phyloP scores from a whole-genome alignment of 2,329 filamentous ascomycete species.

The Coniella lustricola region DNA sequence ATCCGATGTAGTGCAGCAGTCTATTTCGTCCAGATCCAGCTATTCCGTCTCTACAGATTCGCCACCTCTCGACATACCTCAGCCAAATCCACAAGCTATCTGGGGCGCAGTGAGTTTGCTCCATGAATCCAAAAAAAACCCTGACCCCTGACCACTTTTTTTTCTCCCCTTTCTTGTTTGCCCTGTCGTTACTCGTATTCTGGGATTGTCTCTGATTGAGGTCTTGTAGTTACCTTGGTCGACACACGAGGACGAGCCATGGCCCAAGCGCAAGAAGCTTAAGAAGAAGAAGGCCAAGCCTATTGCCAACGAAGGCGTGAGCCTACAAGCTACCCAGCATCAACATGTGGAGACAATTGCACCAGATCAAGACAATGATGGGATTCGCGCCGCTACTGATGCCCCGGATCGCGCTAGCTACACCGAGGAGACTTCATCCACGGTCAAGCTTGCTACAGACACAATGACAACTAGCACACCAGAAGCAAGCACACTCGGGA shows the following conservation, averaged over 20 bases:
- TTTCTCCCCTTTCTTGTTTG: neutral
- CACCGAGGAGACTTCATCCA: conserved; percentile 5
- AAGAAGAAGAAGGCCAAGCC: conserved; percentile 10
- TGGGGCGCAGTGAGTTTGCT: neutral
- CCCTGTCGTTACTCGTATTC: neutral
- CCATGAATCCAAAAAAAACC: no score
- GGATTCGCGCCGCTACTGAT: neutral
- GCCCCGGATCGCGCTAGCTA: conserved; percentile 3
- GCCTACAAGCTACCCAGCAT: conserved; percentile 2
- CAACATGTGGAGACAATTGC: neutral
- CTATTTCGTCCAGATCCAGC: conserved; percentile 25
- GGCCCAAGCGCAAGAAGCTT: conserved; percentile 12
- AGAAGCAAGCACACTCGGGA: neutral
- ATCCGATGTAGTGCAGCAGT: conserved; percentile 23
- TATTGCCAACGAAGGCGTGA: conserved; percentile 4
- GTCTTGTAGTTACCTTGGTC: conserved; percentile 10
- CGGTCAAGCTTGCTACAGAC: conserved; percentile 8
- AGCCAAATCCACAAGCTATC: conserved; percentile 9
- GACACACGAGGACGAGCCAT: conserved; percentile 11
- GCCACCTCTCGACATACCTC: conserved; percentile 16
- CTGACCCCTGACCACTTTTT: neutral
- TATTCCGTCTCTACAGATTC: conserved; percentile 30
- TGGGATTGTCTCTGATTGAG: conserved; percentile 9
- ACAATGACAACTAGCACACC: conserved; percentile 8
- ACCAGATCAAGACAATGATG: neutral